These are phyloP conservation scores for Hemisphaericaspora lyxosophila DNA, from an alignment of 1,139 yeast genomes.

Conservation along the genomic window DNA sequence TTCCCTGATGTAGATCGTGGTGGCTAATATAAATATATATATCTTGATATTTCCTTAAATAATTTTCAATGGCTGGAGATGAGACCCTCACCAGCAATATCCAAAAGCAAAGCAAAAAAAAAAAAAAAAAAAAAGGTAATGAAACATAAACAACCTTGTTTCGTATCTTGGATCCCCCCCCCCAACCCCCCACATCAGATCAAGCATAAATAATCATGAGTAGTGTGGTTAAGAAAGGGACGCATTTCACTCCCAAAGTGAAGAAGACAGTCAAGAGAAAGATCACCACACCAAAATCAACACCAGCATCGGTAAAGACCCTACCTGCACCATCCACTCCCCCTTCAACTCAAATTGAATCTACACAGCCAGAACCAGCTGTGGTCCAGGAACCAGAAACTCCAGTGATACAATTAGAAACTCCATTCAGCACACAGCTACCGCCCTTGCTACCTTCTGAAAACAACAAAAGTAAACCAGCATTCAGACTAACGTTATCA, in stretches of 20 bases:
- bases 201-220: constrained; percentile 33
- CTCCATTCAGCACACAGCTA: not conserved
- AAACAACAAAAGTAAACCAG: constrained; percentile 7
- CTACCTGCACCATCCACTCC: constrained; percentile 28
- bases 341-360: constrained; percentile 12
- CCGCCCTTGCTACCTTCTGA: constrained; percentile 4
- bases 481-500: constrained; percentile 9
- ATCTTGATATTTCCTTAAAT: not conserved
- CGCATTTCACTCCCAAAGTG: constrained; percentile 43
- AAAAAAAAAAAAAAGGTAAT: constrained; percentile 4
- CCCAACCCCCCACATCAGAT: not conserved
- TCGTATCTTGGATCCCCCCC: too few relatives aligned
- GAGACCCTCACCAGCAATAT: constrained; percentile 2
- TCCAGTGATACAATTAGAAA: not conserved
- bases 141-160: not conserved
- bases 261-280: constrained; percentile 26
- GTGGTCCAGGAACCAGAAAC: constrained; percentile 5
- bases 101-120: constrained; percentile 4
- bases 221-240: constrained; percentile 41
- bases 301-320: constrained; percentile 4
- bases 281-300: constrained; percentile 9
- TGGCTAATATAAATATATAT: too few relatives aligned
- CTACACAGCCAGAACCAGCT: constrained; percentile 1
- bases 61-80: constrained; percentile 1
- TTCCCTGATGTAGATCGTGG: too few relatives aligned